Percentiles rank a stretch among this genome's conserved stretches.
Evolutionary conservation across 345 rosid genomes (phyloP).

Genomic region (Euphorbia tirucalli): DNA sequence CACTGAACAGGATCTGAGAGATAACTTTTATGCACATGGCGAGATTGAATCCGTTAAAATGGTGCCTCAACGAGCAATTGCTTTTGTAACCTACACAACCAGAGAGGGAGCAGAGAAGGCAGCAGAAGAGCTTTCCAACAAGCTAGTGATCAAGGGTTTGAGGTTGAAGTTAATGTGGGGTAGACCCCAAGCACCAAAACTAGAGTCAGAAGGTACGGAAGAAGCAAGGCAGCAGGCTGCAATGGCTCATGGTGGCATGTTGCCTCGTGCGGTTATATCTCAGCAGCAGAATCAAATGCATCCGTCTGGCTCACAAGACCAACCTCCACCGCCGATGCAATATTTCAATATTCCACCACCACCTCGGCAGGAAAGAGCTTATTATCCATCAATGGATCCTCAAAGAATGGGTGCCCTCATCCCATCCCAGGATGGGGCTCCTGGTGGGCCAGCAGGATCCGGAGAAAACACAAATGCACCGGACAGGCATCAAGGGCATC

Average conservation of each 20-base stretch:
- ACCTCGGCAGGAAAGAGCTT: slow-evolving; percentile 65
- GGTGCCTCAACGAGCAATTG: slow-evolving; percentile 84
- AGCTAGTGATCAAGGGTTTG: slow-evolving; percentile 79
- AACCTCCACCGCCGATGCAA: slow-evolving; percentile 57
- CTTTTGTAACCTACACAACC: slow-evolving; percentile 89
- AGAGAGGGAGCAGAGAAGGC: slow-evolving; percentile 99
- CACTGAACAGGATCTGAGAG: slow-evolving; percentile 85
- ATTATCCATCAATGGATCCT: slow-evolving; percentile 96
- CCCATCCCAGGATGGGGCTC: slow-evolving; percentile 68
- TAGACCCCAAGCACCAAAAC: slow-evolving; percentile 80
- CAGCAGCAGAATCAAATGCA: slow-evolving; percentile 72
- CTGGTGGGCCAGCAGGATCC: slow-evolving; percentile 27
- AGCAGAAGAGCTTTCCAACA: slow-evolving; percentile 83
- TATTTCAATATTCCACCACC: slow-evolving; percentile 75
- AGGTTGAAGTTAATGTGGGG: slow-evolving; percentile 97
- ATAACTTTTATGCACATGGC: slow-evolving; percentile 84
- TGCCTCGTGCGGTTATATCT: slow-evolving; percentile 82
- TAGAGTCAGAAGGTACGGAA: slow-evolving; percentile 64
- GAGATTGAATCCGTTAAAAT: slow-evolving; percentile 85
- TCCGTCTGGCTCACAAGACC: slow-evolving; percentile 48
- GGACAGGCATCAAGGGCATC: slow-evolving; percentile 53
- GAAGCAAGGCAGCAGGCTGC: slow-evolving; percentile 67
- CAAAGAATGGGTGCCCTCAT: slow-evolving; percentile 93
- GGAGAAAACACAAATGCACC: slow-evolving; percentile 48
- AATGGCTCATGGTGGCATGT: slow-evolving; percentile 69